Evolutionary conservation across 83 land plant genomes (phyloP).

Genomic region (Larix sibirica): DNA sequence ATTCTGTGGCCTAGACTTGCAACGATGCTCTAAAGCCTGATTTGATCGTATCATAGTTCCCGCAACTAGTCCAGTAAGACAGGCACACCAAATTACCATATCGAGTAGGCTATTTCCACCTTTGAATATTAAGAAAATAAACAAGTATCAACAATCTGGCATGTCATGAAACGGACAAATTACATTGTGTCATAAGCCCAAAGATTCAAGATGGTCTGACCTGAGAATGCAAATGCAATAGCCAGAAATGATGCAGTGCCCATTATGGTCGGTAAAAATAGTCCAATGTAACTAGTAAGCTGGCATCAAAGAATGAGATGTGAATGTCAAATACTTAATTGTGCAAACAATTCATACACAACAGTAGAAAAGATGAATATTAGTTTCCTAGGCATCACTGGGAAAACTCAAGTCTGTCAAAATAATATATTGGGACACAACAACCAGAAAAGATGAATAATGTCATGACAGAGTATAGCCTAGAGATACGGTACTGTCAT

Average conservation of each 20-base stretch:
- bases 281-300: conserved; percentile 72
- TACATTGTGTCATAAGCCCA: background rate
- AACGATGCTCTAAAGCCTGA: conserved; percentile 80
- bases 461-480: background rate
- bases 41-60: conserved; percentile 97
- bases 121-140: conserved; percentile 20
- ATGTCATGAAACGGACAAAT: background rate
- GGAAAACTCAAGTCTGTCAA: background rate
- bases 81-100: conserved; percentile 82
- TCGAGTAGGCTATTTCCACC: conserved; percentile 85
- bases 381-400: background rate
- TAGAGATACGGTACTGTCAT: background rate
- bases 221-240: conserved; percentile 81
- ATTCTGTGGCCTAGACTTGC: conserved; percentile 87
- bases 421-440: background rate
- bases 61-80: conserved; percentile 88
- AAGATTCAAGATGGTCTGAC: conserved; percentile 29
- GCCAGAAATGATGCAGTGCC: conserved; percentile 89
- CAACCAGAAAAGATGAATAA: background rate
- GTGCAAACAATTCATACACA: background rate
- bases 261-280: conserved; percentile 74
- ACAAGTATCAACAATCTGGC: background rate
- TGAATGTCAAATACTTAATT: background rate
- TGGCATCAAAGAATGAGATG: conserved; percentile 24
- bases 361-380: background rate